These are phyloP conservation scores for Fusarium anguioides DNA, from an alignment of 2,329 filamentous ascomycete genomes.

Conservation along the genomic window DNA sequence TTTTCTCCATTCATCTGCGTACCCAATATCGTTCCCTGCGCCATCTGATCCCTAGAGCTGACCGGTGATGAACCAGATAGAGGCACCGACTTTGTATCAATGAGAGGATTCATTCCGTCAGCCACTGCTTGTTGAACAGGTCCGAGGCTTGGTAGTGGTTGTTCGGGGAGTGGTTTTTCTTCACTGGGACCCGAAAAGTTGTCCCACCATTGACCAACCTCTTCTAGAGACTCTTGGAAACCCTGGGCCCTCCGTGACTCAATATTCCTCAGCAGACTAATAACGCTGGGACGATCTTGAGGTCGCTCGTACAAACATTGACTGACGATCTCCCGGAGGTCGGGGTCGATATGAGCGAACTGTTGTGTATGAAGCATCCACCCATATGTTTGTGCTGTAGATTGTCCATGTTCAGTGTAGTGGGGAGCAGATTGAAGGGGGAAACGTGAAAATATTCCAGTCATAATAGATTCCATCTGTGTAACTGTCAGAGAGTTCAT, in stretches of 20 bases:
- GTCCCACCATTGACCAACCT: slow-evolving; percentile 36
- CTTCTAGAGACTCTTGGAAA: slow-evolving; percentile 31
- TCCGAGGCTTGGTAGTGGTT: not conserved
- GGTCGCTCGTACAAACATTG: slow-evolving; percentile 45
- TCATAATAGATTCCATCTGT: slow-evolving; percentile 47
- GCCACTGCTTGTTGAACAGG: slow-evolving; percentile 3
- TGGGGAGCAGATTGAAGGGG: slow-evolving; percentile 26
- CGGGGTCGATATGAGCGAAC: slow-evolving; percentile 31
- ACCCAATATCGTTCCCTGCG: not conserved
- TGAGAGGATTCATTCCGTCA: not conserved
- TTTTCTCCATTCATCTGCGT: not conserved
- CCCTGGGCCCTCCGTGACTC: slow-evolving; percentile 30
- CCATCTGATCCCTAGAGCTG: not conserved
- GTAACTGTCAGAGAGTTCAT: slow-evolving; percentile 8
- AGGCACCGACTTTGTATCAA: not conserved
- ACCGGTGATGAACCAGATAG: too few relatives aligned
- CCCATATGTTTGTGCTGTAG: slow-evolving; percentile 34
- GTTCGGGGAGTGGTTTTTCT: not conserved
- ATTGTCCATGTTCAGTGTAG: not conserved
- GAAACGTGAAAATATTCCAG: slow-evolving; percentile 16
- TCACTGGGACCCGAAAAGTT: slow-evolving; percentile 9
- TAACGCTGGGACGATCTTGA: slow-evolving; percentile 41
- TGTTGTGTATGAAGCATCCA: slow-evolving; percentile 26
- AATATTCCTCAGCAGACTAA: slow-evolving; percentile 34
- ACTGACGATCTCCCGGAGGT: slow-evolving; percentile 39